Conservation (phyloP, 2,329 filamentous ascomycete species). For the Fusarium irregulare region DNA sequence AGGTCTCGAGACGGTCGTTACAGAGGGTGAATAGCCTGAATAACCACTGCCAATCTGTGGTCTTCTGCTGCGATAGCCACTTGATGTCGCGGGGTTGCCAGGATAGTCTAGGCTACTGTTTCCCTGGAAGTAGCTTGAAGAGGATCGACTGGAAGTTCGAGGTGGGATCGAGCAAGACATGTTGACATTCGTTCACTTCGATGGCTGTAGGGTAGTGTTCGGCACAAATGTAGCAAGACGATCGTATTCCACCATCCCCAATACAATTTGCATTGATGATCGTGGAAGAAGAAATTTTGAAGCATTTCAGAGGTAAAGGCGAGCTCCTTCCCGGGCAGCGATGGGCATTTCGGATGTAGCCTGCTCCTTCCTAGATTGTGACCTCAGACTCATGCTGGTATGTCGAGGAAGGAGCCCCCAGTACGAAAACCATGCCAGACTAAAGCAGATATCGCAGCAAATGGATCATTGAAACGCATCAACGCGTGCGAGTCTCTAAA, state of each 20-base stretch:
- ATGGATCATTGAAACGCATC: neutral
- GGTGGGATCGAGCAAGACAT: constrained; percentile 19
- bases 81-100: neutral
- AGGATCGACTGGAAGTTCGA: constrained; percentile 21
- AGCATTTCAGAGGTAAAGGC: neutral
- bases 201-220: neutral
- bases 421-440: neutral
- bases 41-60: constrained; percentile 15
- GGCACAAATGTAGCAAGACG: neutral
- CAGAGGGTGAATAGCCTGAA: constrained; percentile 25
- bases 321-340: neutral
- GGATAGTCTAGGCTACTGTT: neutral
- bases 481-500: neutral
- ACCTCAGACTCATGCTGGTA: neutral
- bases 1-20: constrained; percentile 30
- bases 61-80: neutral
- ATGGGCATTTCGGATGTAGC: neutral
- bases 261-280: neutral
- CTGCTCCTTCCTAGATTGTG: rapidly evolving
- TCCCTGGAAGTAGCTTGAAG: constrained; percentile 43
- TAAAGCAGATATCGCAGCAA: rapidly evolving
- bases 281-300: neutral
- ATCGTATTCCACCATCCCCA: neutral
- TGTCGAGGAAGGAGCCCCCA: rapidly evolving
- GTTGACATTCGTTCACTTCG: neutral